These are phyloP conservation scores for Pyrenophora teres DNA, from an alignment of 2,329 filamentous ascomycete species.

Conservation along the genomic window DNA sequence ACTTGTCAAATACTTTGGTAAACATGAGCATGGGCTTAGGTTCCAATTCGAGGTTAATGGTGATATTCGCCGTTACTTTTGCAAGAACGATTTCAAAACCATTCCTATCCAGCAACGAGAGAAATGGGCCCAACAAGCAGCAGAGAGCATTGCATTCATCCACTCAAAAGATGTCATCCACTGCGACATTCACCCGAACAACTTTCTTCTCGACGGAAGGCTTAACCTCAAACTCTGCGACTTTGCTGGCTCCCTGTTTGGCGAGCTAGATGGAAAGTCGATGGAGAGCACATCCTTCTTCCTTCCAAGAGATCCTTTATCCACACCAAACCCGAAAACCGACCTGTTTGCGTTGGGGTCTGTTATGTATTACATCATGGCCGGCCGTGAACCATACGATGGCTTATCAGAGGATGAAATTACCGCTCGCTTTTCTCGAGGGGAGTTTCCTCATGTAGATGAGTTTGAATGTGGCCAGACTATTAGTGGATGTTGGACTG, in stretches of 20 bases:
- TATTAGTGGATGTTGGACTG: slow-evolving; percentile 41
- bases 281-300: slow-evolving; percentile 28
- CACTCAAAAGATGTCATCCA: slow-evolving; percentile 49
- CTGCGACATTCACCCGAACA: slow-evolving; percentile 48
- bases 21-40: slow-evolving; percentile 16
- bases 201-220: slow-evolving; percentile 46
- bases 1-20: slow-evolving; percentile 17
- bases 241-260: slow-evolving; percentile 44
- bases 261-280: slow-evolving; percentile 28
- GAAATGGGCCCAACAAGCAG: slow-evolving; percentile 18
- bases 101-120: slow-evolving; percentile 11
- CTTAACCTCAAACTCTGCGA: slow-evolving; percentile 47
- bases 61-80: slow-evolving; percentile 18
- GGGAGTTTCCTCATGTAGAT: slow-evolving; percentile 36
- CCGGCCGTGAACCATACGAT: slow-evolving; percentile 37
- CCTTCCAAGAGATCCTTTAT: slow-evolving; percentile 18
- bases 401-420: slow-evolving; percentile 38
- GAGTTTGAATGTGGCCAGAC: slow-evolving; percentile 30
- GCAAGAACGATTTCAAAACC: slow-evolving; percentile 1
- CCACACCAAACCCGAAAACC: slow-evolving; percentile 28
- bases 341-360: slow-evolving; percentile 47
- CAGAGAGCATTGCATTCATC: slow-evolving; percentile 42
- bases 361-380: slow-evolving; percentile 45
- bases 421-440: slow-evolving; percentile 27
- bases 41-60: slow-evolving; percentile 17